Conservation (phyloP, 2,329 filamentous ascomycete species). For the Verticillium dahliae region DNA sequence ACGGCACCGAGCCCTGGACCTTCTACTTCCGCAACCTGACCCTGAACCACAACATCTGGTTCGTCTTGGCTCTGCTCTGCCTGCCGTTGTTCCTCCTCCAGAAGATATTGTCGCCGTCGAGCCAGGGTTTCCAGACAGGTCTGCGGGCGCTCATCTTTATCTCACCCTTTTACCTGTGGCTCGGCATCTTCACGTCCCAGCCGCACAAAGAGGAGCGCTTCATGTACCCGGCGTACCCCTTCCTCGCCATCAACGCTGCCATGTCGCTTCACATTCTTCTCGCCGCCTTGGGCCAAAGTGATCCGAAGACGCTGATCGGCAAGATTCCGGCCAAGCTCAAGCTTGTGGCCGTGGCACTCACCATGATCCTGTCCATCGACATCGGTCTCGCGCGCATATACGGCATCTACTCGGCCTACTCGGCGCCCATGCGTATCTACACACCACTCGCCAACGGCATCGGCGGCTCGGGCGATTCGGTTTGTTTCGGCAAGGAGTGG, state of each 20-base stretch:
- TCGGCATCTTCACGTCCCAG: slow-evolving; percentile 83
- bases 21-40: slow-evolving; percentile 90
- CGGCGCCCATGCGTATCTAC: slow-evolving; percentile 70
- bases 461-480: slow-evolving; percentile 55
- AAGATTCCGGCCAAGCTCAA: slow-evolving; percentile 73
- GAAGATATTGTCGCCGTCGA: slow-evolving; percentile 55
- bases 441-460: slow-evolving; percentile 53
- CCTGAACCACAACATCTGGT: slow-evolving; percentile 96
- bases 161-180: slow-evolving; percentile 88
- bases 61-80: slow-evolving; percentile 68
- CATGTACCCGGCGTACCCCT: slow-evolving; percentile 96
- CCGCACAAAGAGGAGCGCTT: slow-evolving; percentile 98
- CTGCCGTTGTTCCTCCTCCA: slow-evolving; percentile 72
- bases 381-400: slow-evolving; percentile 65
- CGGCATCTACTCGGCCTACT: slow-evolving; percentile 75
- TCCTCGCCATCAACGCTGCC: slow-evolving; percentile 81
- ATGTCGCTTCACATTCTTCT: slow-evolving; percentile 77
- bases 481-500: slow-evolving; percentile 97
- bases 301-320: slow-evolving; percentile 59
- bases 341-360: slow-evolving; percentile 51
- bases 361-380: slow-evolving; percentile 58
- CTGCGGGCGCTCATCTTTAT: slow-evolving; percentile 73
- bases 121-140: slow-evolving; percentile 60
- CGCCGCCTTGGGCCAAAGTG: slow-evolving; percentile 63
- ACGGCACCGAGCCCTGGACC: slow-evolving; percentile 93